phyloP scores from a whole-genome alignment of 1,284 basidiomycete genomes.

The Trichosporon sp. region DNA sequence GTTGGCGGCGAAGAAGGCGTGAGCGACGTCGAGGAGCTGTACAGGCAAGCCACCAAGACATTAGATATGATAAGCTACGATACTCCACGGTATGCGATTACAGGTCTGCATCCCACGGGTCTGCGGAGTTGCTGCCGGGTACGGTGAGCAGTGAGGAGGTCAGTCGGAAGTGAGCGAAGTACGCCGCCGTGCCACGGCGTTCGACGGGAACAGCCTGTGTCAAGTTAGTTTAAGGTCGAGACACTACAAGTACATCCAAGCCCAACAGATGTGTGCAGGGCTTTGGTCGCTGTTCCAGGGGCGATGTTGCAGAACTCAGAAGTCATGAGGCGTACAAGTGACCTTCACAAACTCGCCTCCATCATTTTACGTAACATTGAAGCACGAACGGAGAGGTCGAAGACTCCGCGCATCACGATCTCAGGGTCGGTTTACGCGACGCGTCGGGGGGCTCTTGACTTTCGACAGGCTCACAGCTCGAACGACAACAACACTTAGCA shows the following conservation, averaged over 20 bases:
- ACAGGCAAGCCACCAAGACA: too few species aligned
- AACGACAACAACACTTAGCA: background rate
- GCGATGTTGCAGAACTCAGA: too few species aligned
- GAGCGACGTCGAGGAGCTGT: background rate
- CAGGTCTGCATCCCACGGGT: background rate
- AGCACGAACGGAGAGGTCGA: background rate
- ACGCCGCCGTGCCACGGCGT: too few species aligned
- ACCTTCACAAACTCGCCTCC: too few species aligned
- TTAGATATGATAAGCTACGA: background rate
- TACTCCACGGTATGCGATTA: background rate
- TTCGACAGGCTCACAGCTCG: background rate
- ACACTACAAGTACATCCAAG: too few species aligned
- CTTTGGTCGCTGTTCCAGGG: too few species aligned
- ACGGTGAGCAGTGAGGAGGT: too few species aligned
- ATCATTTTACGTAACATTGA: background rate
- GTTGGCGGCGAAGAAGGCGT: background rate
- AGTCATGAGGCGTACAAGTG: too few species aligned
- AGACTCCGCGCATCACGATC: background rate
- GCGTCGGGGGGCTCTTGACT: slow-evolving; percentile 4
- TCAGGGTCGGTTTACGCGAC: slow-evolving; percentile 10
- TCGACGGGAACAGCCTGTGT: background rate
- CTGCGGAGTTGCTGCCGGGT: too few species aligned
- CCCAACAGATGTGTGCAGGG: too few species aligned
- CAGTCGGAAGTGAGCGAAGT: too few species aligned
- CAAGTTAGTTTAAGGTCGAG: background rate